Evolutionary conservation across 83 land plant genomes (phyloP).

Genomic region (Picea mariana): DNA sequence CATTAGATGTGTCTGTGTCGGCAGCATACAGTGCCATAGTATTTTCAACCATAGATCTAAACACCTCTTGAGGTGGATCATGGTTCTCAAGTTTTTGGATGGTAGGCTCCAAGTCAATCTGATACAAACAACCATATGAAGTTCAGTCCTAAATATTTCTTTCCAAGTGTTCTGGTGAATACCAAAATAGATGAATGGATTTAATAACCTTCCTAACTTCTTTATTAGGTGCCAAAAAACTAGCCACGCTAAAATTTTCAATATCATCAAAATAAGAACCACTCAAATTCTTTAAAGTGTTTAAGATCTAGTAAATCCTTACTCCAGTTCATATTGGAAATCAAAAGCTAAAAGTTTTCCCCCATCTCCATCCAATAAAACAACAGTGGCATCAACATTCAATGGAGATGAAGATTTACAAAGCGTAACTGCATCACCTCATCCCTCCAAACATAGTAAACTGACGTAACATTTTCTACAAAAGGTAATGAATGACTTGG

Average conservation of each 20-base stretch:
- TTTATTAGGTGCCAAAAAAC: neutral
- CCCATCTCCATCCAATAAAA: neutral
- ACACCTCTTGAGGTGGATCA: constrained; percentile 41
- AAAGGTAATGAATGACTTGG: no score
- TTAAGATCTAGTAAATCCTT: neutral
- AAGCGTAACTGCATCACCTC: neutral
- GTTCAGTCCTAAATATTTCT: neutral
- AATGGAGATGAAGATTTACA: neutral
- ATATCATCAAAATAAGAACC: neutral
- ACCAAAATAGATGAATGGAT: neutral
- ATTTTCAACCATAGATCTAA: constrained; percentile 40
- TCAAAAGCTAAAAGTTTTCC: neutral
- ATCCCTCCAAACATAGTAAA: no score
- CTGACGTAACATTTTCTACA: no score
- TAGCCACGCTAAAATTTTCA: neutral
- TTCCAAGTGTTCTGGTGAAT: neutral
- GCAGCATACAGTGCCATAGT: constrained; percentile 20
- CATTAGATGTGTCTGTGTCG: neutral
- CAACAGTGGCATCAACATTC: neutral
- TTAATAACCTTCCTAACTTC: neutral
- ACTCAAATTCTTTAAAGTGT: neutral
- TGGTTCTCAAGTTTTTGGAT: constrained; percentile 30
- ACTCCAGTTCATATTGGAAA: neutral
- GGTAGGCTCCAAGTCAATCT: constrained; percentile 37
- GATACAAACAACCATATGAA: neutral